phyloP scores from a whole-genome alignment of 352 stramenopile genomes.

The Globisporangium emineosum region DNA sequence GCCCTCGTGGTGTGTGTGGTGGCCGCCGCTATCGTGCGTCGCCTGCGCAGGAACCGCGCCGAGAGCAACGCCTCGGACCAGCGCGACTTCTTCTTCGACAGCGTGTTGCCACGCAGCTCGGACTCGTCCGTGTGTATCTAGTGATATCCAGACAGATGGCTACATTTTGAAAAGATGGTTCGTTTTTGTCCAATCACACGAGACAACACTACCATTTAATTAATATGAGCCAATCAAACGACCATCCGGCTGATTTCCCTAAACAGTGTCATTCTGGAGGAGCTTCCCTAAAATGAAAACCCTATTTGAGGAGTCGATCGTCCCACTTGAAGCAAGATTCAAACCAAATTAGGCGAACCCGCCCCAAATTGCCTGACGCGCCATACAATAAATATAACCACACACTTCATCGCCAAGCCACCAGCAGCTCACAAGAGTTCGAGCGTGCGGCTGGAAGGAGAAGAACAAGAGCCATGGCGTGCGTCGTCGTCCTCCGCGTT shows the following conservation, averaged over 20 bases:
- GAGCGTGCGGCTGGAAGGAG: too few relatives aligned
- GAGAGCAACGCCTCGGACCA: background rate
- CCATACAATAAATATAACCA: too few relatives aligned
- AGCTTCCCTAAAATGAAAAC: background rate
- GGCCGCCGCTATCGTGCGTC: constrained; percentile 3
- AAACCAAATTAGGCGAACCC: background rate
- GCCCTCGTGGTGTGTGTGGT: constrained; percentile 1
- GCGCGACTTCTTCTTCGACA: constrained; percentile 15
- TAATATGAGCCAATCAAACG: background rate
- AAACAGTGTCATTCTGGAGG: too few relatives aligned
- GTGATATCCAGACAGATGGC: background rate
- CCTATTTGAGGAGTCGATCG: background rate
- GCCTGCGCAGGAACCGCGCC: background rate
- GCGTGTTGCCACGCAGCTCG: background rate
- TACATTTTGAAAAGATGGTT: background rate
- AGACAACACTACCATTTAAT: background rate
- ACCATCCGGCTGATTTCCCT: background rate
- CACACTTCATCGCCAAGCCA: too few relatives aligned
- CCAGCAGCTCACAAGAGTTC: too few relatives aligned
- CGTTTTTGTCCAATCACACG: constrained; percentile 7
- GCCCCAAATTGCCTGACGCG: background rate
- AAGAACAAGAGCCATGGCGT: background rate
- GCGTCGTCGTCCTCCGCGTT: background rate
- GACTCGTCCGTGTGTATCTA: background rate
- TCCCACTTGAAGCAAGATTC: background rate